Evolutionary conservation across 1,284 basidiomycete genomes (phyloP).

Genomic region (Entoloma clypeatum): DNA sequence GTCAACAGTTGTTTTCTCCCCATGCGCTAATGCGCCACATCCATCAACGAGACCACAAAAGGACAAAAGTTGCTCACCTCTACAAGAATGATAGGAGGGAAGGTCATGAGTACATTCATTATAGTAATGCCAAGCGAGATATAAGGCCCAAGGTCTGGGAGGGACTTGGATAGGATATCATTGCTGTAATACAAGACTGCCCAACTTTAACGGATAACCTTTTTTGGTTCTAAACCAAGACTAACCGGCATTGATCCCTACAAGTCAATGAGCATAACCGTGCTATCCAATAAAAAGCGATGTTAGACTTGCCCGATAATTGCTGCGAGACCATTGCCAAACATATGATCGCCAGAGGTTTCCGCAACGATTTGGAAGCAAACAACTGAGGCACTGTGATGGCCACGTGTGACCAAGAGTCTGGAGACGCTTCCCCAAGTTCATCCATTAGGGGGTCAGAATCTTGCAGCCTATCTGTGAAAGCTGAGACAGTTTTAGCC

Average conservation of each 20-base stretch:
- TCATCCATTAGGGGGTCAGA: slow-evolving; percentile 46
- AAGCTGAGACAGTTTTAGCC: slow-evolving; percentile 8
- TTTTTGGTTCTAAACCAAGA: not conserved
- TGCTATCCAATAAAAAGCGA: not conserved
- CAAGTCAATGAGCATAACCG: slow-evolving; percentile 6
- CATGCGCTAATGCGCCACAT: slow-evolving; percentile 43
- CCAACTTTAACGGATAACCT: slow-evolving; percentile 1
- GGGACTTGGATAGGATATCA: slow-evolving; percentile 72
- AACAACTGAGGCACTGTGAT: slow-evolving; percentile 55
- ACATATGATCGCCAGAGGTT: slow-evolving; percentile 67
- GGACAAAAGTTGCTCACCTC: slow-evolving; percentile 51
- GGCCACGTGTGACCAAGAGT: slow-evolving; percentile 27
- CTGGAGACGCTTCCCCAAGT: slow-evolving; percentile 33
- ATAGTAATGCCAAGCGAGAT: slow-evolving; percentile 76
- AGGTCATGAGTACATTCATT: slow-evolving; percentile 69
- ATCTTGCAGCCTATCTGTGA: slow-evolving; percentile 20
- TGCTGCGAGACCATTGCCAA: slow-evolving; percentile 79
- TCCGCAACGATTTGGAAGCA: slow-evolving; percentile 51
- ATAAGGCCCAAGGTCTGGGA: slow-evolving; percentile 76
- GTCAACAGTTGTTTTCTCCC: slow-evolving; percentile 60
- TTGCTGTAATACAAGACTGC: slow-evolving; percentile 87
- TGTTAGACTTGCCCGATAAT: slow-evolving; percentile 53
- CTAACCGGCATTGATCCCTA: slow-evolving; percentile 43
- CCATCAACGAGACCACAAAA: slow-evolving; percentile 1
- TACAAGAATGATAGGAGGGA: slow-evolving; percentile 78